phyloP scores from a whole-genome alignment of 139 green algal genomes.

The Spirogloea muscicola region DNA sequence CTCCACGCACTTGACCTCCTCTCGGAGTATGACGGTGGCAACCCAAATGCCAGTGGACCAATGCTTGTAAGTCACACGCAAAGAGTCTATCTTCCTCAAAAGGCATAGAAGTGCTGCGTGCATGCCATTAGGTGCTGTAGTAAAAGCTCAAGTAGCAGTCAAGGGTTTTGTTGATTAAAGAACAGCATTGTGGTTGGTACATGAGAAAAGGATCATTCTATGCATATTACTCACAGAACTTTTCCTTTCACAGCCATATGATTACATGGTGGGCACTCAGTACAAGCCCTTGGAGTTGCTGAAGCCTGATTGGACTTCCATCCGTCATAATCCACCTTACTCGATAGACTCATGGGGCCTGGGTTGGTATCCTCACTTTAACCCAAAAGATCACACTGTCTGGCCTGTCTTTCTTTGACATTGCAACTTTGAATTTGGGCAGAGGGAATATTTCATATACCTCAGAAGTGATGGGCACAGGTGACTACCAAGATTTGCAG shows the following conservation, averaged over 20 bases:
- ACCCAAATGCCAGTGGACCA: conserved; percentile 18
- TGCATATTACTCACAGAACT: too few relatives aligned
- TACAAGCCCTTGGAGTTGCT: conserved; percentile 88
- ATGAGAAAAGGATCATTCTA: too few relatives aligned
- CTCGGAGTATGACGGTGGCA: conserved; percentile 33
- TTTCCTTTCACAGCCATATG: conserved; percentile 21
- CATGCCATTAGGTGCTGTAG: too few relatives aligned
- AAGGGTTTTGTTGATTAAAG: too few relatives aligned
- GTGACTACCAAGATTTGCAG: too few relatives aligned
- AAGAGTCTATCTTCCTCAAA: too few relatives aligned
- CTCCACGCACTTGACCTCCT: conserved; percentile 88
- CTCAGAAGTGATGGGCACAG: too few relatives aligned
- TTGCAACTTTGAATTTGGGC: too few relatives aligned
- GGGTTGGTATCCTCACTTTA: conserved; percentile 47
- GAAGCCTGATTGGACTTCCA: conserved; percentile 71
- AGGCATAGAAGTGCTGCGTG: too few relatives aligned
- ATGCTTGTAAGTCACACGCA: conserved; percentile 15
- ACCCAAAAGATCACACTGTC: not conserved
- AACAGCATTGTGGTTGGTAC: too few relatives aligned
- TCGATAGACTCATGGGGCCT: conserved; percentile 95
- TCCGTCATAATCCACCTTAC: conserved; percentile 74
- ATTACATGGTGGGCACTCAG: conserved; percentile 56
- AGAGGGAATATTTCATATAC: too few relatives aligned
- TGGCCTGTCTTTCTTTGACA: not conserved
- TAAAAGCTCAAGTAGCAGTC: too few relatives aligned